A percentile compares a stretch with the other conserved stretches of the same genome.
phyloP scores from a whole-genome alignment of 2,329 filamentous ascomycete species.

The Sporothrix luriei region DNA sequence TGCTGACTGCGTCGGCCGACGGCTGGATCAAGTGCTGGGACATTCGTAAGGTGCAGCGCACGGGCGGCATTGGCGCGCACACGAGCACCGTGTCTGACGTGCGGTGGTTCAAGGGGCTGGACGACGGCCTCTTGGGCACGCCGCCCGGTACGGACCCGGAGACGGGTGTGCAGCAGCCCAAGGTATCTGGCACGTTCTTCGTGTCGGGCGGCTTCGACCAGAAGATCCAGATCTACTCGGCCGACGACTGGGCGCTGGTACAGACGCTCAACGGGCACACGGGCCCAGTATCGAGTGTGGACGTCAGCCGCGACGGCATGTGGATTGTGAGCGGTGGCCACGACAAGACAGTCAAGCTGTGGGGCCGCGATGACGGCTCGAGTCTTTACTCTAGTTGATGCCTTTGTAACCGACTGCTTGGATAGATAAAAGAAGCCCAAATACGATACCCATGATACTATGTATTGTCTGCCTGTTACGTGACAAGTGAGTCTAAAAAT shows the following conservation, averaged over 20 bases:
- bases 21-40: constrained; percentile 99
- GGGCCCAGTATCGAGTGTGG: constrained; percentile 86
- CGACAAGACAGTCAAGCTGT: constrained; percentile 93
- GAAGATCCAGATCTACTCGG: constrained; percentile 92
- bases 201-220: constrained; percentile 90
- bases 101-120: constrained; percentile 87
- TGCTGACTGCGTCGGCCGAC: constrained; percentile 89
- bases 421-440: constrained; percentile 1
- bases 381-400: constrained; percentile 32
- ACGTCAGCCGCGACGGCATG: constrained; percentile 79
- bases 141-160: constrained; percentile 61
- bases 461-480: not conserved
- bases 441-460: constrained; percentile 28
- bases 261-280: constrained; percentile 89
- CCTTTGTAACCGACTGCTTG: not conserved
- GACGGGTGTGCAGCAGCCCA: constrained; percentile 69
- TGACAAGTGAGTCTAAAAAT: no score
- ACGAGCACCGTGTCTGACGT: constrained; percentile 89
- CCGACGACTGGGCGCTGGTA: constrained; percentile 90
- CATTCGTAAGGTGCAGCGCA: constrained; percentile 80
- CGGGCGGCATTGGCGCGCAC: constrained; percentile 86
- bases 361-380: constrained; percentile 80
- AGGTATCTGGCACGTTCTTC: constrained; percentile 89
- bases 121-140: constrained; percentile 67
- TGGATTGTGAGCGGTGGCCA: constrained; percentile 96